Conservation (phyloP, 2,329 filamentous ascomycete genomes). For the Geoglossum cookeanum region DNA sequence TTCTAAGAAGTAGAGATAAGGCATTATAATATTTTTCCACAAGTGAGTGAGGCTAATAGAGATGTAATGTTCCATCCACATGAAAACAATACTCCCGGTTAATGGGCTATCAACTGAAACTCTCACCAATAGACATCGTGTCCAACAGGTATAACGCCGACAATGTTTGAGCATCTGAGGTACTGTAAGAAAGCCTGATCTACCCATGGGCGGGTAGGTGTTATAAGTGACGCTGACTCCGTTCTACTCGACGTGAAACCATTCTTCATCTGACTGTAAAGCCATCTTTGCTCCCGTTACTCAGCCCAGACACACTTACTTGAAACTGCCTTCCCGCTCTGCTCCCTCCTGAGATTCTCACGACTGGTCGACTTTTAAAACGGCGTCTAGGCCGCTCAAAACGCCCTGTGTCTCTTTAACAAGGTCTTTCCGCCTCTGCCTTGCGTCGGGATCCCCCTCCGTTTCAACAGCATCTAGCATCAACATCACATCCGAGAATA, state of each 20-base stretch:
- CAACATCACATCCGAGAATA: slow-evolving; percentile 55
- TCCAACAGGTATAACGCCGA: background rate
- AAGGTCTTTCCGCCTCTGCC: slow-evolving; percentile 48
- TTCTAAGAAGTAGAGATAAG: background rate
- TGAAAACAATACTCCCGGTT: background rate
- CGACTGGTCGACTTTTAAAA: background rate
- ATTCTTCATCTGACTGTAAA: background rate
- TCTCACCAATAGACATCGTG: background rate
- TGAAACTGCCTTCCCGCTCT: background rate
- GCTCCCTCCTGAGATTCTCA: background rate
- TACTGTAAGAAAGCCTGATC: background rate
- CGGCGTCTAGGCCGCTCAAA: slow-evolving; percentile 42
- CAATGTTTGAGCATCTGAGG: background rate
- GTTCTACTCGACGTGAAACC: background rate
- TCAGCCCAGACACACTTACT: background rate
- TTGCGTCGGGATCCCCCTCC: slow-evolving; percentile 45
- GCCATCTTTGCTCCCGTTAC: background rate
- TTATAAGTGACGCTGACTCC: background rate
- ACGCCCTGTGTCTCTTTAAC: slow-evolving; percentile 52
- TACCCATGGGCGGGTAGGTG: background rate
- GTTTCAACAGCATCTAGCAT: slow-evolving; percentile 63
- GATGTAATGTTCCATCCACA: background rate
- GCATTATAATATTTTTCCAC: background rate
- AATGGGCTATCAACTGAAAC: background rate
- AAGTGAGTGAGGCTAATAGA: background rate